Percentiles rank a stretch among this genome's conserved stretches.
Conservation (phyloP, 2,329 filamentous ascomycete genomes). For the Grosmannia huntii region DNA sequence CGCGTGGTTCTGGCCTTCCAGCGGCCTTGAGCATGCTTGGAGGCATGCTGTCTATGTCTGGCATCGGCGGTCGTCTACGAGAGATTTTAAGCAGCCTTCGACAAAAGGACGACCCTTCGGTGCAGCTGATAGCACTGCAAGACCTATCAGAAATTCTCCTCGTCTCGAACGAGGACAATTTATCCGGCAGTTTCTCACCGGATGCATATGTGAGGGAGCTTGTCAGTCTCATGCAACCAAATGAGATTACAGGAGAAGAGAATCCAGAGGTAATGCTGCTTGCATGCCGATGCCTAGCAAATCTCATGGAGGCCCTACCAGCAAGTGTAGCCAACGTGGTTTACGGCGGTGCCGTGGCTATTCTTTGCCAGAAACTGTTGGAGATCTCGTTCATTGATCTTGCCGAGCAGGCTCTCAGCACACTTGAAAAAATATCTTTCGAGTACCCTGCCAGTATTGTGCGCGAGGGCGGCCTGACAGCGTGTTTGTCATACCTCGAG, state of each 20-base stretch:
- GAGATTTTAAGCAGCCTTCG: constrained; percentile 65
- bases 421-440: constrained; percentile 90
- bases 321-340: constrained; percentile 90
- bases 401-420: constrained; percentile 92
- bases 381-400: constrained; percentile 97
- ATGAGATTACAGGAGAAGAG: constrained; percentile 68
- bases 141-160: constrained; percentile 87
- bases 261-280: constrained; percentile 96
- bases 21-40: constrained; percentile 75
- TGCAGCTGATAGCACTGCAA: constrained; percentile 84
- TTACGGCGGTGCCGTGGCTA: constrained; percentile 89
- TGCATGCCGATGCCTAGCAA: constrained; percentile 88
- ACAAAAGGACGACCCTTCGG: constrained; percentile 70
- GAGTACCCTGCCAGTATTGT: constrained; percentile 95
- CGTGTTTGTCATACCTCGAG: constrained; percentile 91
- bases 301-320: constrained; percentile 93
- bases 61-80: constrained; percentile 65
- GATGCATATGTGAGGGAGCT: constrained; percentile 94
- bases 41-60: constrained; percentile 89
- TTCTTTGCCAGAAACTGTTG: constrained; percentile 86
- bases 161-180: constrained; percentile 91
- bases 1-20: constrained; percentile 54
- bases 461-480: constrained; percentile 84
- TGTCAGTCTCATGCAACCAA: constrained; percentile 80
- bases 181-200: constrained; percentile 87